Conservation (phyloP, 306 rosid genomes). For the Echinosophora koreensis region DNA sequence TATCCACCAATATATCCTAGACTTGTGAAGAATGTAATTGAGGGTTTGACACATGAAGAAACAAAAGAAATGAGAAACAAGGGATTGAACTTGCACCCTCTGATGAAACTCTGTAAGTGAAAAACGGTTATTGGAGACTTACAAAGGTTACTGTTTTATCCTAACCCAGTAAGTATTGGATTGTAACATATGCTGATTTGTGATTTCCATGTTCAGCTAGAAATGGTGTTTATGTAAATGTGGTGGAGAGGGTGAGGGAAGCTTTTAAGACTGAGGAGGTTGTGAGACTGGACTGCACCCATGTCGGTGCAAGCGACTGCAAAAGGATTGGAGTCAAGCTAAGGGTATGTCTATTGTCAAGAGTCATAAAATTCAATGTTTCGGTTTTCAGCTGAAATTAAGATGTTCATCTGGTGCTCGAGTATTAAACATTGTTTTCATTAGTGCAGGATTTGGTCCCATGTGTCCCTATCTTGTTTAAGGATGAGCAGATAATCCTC, state of each 20-base stretch:
- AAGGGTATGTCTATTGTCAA: constrained; percentile 58
- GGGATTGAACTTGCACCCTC: constrained; percentile 71
- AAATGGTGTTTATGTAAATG: constrained; percentile 89
- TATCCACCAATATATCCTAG: constrained; percentile 87
- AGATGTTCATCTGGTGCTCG: constrained; percentile 10
- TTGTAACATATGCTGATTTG: constrained; percentile 7
- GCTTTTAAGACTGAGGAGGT: constrained; percentile 78
- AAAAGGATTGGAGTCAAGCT: constrained; percentile 84
- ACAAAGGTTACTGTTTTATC: not conserved
- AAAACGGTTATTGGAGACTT: not conserved
- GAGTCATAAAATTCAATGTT: constrained; percentile 15
- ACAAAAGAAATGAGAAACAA: constrained; percentile 79
- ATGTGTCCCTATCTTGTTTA: constrained; percentile 86
- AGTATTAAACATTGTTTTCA: constrained; percentile 16
- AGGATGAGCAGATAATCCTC: constrained; percentile 89
- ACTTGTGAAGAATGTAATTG: constrained; percentile 82
- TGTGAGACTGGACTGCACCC: constrained; percentile 83
- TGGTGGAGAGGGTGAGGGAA: constrained; percentile 79
- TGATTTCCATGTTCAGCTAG: constrained; percentile 68
- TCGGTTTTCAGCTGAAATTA: constrained; percentile 17
- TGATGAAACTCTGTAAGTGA: constrained; percentile 87
- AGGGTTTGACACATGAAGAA: constrained; percentile 72
- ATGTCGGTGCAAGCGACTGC: constrained; percentile 85
- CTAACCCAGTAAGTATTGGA: constrained; percentile 24
- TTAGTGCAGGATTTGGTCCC: constrained; percentile 78